These are phyloP conservation scores for Trichoderma reesei DNA, from an alignment of 495 filamentous ascomycete species.

Conservation along the genomic window DNA sequence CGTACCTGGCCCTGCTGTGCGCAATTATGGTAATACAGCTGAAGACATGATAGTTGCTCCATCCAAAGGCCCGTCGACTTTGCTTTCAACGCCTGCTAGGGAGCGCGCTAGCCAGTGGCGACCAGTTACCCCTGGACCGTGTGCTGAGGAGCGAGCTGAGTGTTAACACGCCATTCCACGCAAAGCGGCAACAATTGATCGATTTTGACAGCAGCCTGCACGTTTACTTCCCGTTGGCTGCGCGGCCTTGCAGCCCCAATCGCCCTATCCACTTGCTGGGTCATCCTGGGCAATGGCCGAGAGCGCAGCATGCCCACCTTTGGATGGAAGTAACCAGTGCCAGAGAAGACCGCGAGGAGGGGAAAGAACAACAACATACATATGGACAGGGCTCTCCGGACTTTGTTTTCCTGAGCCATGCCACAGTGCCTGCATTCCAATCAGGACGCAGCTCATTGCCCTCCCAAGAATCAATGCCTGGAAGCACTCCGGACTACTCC, in stretches of 20 bases:
- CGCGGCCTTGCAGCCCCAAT: background rate
- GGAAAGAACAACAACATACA: background rate
- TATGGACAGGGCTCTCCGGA: constrained; percentile 2
- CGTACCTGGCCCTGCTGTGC: background rate
- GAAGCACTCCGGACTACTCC: background rate
- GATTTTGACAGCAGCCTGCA: background rate
- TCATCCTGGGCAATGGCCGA: constrained; percentile 1
- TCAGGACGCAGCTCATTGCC: background rate
- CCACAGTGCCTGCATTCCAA: background rate
- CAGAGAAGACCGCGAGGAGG: background rate
- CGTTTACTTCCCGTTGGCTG: constrained; percentile 3
- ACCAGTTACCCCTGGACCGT: background rate
- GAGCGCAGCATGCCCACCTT: background rate
- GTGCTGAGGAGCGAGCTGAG: background rate
- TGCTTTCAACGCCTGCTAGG: background rate
- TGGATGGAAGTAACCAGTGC: background rate
- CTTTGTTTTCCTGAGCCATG: background rate
- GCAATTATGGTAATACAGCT: background rate
- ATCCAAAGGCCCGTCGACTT: background rate
- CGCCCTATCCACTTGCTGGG: background rate
- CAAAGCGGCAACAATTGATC: background rate
- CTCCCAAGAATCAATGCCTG: background rate
- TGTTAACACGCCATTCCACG: background rate
- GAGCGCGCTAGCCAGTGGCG: constrained; percentile 3
- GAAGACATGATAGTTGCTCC: background rate